Conservation (phyloP, 495 filamentous ascomycete genomes). For the Thermochaetoides thermophila region DNA sequence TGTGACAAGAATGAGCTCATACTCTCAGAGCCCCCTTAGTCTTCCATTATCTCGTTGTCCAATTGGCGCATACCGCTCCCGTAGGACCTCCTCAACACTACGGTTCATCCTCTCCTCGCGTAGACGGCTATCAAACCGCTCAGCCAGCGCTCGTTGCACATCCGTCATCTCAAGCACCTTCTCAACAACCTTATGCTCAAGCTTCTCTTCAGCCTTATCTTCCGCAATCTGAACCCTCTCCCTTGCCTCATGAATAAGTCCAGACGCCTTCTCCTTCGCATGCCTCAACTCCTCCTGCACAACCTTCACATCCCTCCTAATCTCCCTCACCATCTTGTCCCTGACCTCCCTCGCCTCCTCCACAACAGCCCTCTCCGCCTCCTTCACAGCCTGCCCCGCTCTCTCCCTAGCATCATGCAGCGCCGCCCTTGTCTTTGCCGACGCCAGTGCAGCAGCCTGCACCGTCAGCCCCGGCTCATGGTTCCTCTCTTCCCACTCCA, state of each 20-base stretch:
- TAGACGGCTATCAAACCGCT: conserved; percentile 28
- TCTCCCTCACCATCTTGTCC: conserved; percentile 18
- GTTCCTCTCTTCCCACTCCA: conserved; percentile 14
- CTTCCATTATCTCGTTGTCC: conserved; percentile 24
- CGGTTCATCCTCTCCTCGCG: conserved; percentile 16
- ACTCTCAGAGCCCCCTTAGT: conserved; percentile 9
- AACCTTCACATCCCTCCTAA: conserved; percentile 15
- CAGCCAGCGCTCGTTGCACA: conserved; percentile 29
- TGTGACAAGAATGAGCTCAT: background rate
- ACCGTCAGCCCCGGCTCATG: conserved; percentile 7
- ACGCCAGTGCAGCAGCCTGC: too few species aligned
- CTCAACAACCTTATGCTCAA: conserved; percentile 26
- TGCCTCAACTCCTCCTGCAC: conserved; percentile 9
- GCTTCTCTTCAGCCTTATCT: conserved; percentile 12
- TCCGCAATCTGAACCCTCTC: conserved; percentile 16
- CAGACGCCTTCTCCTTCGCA: conserved; percentile 17
- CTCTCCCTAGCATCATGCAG: conserved; percentile 1
- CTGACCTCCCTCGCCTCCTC: conserved; percentile 9
- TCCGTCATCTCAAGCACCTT: conserved; percentile 23
- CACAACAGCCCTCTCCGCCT: conserved; percentile 11
- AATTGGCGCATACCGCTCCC: conserved; percentile 32
- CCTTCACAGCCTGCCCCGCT: conserved; percentile 3
- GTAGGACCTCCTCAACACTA: conserved; percentile 30
- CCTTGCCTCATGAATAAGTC: conserved; percentile 10
- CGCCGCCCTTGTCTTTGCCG: conserved; percentile 15